phyloP scores from a whole-genome alignment of 2,329 filamentous ascomycete genomes.

The Alternaria brassicae region DNA sequence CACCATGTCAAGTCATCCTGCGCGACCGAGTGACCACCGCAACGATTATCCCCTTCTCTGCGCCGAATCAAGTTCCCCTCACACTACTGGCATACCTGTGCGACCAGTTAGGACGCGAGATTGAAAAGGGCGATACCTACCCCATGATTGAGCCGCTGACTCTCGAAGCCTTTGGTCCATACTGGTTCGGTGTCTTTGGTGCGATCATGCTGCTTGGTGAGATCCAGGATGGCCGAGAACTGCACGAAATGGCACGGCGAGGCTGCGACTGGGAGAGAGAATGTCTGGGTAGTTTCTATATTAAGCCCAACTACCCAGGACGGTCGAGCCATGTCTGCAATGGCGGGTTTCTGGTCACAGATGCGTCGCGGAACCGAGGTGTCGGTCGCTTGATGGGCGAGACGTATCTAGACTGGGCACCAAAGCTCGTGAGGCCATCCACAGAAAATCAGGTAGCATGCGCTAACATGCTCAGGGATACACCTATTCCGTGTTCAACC shows the following conservation, averaged over 20 bases:
- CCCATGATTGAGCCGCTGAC: conserved; percentile 82
- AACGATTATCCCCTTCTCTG: conserved; percentile 82
- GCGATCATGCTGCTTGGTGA: conserved; percentile 86
- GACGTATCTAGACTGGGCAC: conserved; percentile 61
- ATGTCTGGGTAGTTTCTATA: conserved; percentile 89
- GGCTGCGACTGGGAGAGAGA: conserved; percentile 75
- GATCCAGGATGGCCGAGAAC: conserved; percentile 63
- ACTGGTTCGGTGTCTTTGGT: conserved; percentile 92
- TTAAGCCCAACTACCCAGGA: conserved; percentile 93
- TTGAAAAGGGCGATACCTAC: conserved; percentile 90
- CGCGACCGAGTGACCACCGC: conserved; percentile 84
- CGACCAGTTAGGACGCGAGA: conserved; percentile 86
- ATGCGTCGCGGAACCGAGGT: conserved; percentile 56
- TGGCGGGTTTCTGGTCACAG: conserved; percentile 61
- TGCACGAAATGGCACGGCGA: conserved; percentile 54
- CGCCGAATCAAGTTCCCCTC: conserved; percentile 76
- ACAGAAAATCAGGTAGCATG: background rate
- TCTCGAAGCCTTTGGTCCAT: conserved; percentile 75
- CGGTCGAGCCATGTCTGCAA: conserved; percentile 88
- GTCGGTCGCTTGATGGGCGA: conserved; percentile 62
- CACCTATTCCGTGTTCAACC: conserved; percentile 91
- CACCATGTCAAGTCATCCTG: conserved; percentile 78
- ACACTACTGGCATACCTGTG: conserved; percentile 79
- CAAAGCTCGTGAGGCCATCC: conserved; percentile 52
- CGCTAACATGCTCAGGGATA: conserved; percentile 65